Evolutionary conservation across 805 yeast species (phyloP).

Genomic region (Ogataea sp.): DNA sequence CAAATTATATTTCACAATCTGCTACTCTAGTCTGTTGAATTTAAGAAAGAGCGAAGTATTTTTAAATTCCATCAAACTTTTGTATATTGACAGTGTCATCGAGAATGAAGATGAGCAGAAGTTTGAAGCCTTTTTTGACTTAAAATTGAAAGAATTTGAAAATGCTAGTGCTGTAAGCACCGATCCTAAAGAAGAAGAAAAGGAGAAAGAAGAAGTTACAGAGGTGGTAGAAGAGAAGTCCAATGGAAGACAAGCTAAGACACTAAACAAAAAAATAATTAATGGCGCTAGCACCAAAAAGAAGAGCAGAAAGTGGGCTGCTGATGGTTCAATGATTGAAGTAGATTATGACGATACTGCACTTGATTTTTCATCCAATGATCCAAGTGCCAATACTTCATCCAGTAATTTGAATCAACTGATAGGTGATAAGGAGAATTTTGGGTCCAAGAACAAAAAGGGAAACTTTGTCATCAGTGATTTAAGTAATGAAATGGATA

Average conservation of each 20-base stretch:
- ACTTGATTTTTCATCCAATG: constrained; percentile 49
- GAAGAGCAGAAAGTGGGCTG: constrained; percentile 53
- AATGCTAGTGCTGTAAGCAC: constrained; percentile 12
- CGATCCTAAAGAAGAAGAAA: not conserved
- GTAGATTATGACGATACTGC: constrained; percentile 26
- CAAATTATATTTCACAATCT: constrained; percentile 31
- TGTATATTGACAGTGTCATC: constrained; percentile 13
- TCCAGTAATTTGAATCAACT: constrained; percentile 18
- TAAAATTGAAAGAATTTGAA: constrained; percentile 25
- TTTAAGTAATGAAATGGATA: constrained; percentile 43
- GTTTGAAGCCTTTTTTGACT: constrained; percentile 29
- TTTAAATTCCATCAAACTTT: constrained; percentile 14
- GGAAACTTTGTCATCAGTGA: constrained; percentile 66
- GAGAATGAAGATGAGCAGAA: constrained; percentile 19
- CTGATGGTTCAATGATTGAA: constrained; percentile 50
- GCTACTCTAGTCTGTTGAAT: constrained; percentile 29
- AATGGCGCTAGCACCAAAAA: constrained; percentile 3
- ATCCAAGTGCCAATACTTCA: constrained; percentile 4
- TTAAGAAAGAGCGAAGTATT: constrained; percentile 22
- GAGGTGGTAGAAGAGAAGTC: constrained; percentile 1
- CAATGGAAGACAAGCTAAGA: not conserved
- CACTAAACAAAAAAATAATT: constrained; percentile 8
- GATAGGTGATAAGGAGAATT: constrained; percentile 30
- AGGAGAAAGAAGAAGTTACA: constrained; percentile 3
- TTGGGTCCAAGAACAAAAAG: constrained; percentile 33